Percentiles rank a stretch among this genome's conserved stretches.
These are phyloP conservation scores for Magnusiomyces clavatus DNA, from an alignment of 1,139 yeast genomes.

Conservation along the genomic window DNA sequence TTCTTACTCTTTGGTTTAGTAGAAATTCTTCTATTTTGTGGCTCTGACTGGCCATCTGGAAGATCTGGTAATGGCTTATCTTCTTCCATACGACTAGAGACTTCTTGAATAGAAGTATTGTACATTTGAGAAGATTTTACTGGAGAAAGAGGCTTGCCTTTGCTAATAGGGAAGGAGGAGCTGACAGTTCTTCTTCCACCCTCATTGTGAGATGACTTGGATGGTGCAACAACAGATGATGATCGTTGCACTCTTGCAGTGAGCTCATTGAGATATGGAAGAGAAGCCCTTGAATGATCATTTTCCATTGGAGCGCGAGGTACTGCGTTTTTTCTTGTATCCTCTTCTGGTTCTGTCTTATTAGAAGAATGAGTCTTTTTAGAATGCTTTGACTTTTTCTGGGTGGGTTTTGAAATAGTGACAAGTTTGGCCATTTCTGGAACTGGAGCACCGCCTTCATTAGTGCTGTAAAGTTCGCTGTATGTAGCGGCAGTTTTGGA, in stretches of 20 bases:
- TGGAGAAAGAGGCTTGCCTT: neutral
- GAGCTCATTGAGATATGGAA: conserved; percentile 12
- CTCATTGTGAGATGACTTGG: neutral
- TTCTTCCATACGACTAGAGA: neutral
- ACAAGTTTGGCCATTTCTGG: conserved; percentile 21
- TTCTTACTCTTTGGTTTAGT: no score
- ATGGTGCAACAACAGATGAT: conserved; percentile 5
- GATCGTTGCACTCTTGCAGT: conserved; percentile 9
- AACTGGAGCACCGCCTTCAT: conserved; percentile 5
- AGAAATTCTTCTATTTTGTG: no score
- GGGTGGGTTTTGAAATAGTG: conserved; percentile 13
- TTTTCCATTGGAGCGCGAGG: neutral
- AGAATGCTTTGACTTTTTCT: no score
- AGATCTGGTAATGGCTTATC: neutral
- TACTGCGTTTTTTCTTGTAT: neutral
- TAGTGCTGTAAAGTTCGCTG: neutral
- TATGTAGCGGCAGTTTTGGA: neutral
- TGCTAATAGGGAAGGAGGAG: conserved; percentile 6
- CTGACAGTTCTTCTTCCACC: conserved; percentile 11
- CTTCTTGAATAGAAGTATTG: neutral
- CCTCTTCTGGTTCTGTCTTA: neutral
- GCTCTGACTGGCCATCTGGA: no score
- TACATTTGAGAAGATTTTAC: neutral
- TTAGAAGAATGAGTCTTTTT: neutral
- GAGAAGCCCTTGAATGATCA: neutral